Conservation (phyloP, 768 basidiomycete species). For the Mycena olivaceomarginata region DNA sequence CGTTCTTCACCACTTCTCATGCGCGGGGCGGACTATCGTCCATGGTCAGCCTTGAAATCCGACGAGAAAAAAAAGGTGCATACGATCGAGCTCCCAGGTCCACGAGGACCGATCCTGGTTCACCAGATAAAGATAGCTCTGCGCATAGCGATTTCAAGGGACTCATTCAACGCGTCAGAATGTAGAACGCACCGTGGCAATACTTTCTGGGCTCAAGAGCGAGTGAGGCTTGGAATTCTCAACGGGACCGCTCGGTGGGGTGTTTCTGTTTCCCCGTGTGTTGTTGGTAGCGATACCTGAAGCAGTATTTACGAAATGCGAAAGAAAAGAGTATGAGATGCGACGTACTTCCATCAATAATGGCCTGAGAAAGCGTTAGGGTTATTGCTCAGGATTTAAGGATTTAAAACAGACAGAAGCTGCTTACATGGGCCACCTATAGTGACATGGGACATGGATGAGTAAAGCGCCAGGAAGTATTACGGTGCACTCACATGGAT, state of each 20-base stretch:
- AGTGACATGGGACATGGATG: not conserved
- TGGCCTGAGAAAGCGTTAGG: conserved; percentile 61
- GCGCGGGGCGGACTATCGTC: conserved; percentile 35
- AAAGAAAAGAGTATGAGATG: conserved; percentile 8
- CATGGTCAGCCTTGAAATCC: not conserved
- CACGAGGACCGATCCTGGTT: conserved; percentile 44
- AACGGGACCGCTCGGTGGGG: conserved; percentile 56
- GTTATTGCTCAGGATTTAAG: not conserved
- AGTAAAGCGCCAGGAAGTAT: not conserved
- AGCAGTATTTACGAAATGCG: not conserved
- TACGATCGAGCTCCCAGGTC: conserved; percentile 45
- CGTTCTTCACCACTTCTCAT: conserved; percentile 44
- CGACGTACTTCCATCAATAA: conserved; percentile 79
- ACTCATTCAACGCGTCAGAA: not conserved
- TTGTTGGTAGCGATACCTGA: conserved; percentile 60
- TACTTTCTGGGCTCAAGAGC: conserved; percentile 77
- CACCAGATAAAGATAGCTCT: conserved; percentile 39
- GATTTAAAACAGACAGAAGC: not conserved
- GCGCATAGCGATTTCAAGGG: not conserved
- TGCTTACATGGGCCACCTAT: conserved; percentile 80
- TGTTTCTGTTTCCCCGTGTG: conserved; percentile 55
- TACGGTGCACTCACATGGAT: conserved; percentile 73
- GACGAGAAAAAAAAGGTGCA: not conserved
- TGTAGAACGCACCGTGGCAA: conserved; percentile 73
- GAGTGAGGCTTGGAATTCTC: conserved; percentile 50